Evolutionary conservation across 2,329 filamentous ascomycete species (phyloP).

Genomic region (Xylariaceae sp.): DNA sequence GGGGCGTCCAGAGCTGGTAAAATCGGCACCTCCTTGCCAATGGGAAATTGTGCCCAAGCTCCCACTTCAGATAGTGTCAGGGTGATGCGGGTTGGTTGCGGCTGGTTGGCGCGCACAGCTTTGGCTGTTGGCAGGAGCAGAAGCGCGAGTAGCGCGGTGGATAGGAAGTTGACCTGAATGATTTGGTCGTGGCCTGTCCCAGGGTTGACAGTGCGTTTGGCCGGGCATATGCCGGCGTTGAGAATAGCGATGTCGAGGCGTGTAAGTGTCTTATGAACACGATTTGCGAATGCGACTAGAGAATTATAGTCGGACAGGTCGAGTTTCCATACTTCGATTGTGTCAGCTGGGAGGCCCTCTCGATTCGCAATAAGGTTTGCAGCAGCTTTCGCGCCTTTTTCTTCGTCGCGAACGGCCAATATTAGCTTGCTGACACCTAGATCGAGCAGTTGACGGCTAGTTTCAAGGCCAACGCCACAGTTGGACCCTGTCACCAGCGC

Average conservation of each 20-base stretch:
- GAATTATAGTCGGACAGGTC: conserved; percentile 7
- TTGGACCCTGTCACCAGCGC: conserved; percentile 32
- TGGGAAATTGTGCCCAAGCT: background rate
- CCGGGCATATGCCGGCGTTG: conserved; percentile 3
- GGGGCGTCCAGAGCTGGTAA: conserved; percentile 15
- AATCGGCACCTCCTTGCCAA: conserved; percentile 1
- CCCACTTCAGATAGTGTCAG: conserved; percentile 4
- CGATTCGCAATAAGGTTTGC: background rate
- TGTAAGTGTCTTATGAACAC: background rate
- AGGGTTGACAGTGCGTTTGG: background rate
- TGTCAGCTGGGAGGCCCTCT: background rate
- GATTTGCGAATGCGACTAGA: conserved; percentile 2
- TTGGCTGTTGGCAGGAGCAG: conserved; percentile 6
- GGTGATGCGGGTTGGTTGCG: conserved; percentile 6
- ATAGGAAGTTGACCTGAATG: conserved; percentile 10
- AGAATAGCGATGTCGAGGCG: conserved; percentile 12
- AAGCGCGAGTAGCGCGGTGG: conserved; percentile 3
- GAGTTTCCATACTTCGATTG: conserved; percentile 8
- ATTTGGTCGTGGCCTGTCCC: conserved; percentile 7
- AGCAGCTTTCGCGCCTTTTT: conserved; percentile 22
- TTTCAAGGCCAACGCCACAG: conserved; percentile 31
- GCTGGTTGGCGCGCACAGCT: background rate
- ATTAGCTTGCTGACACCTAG: conserved; percentile 31
- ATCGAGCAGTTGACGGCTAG: conserved; percentile 27
- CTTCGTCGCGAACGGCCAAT: conserved; percentile 28